phyloP scores from a whole-genome alignment of 31 red algal species.

The Asparagopsis taxiformis region DNA sequence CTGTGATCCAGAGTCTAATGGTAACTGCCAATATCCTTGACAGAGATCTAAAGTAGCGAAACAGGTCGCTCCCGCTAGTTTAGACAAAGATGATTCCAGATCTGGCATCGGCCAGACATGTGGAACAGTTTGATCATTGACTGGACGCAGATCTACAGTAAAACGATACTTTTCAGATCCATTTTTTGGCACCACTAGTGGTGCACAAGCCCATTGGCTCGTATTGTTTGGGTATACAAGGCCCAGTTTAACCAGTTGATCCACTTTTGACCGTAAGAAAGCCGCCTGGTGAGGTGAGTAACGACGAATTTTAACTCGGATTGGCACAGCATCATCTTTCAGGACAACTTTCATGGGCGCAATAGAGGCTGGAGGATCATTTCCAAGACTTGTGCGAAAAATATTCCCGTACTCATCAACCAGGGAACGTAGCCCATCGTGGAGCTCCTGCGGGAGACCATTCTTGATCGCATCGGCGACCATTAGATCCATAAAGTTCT shows the following conservation, averaged over 20 bases:
- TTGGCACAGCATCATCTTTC: conserved; percentile 2
- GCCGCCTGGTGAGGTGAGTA: conserved; percentile 10
- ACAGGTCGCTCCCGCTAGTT: not conserved
- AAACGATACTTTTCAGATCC: conserved; percentile 29
- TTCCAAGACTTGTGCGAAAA: conserved; percentile 7
- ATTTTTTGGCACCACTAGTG: conserved; percentile 30
- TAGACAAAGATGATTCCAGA: not conserved
- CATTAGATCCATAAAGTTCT: too few relatives aligned
- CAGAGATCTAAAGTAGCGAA: conserved; percentile 22
- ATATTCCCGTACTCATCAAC: conserved; percentile 2
- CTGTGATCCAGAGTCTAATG: not conserved
- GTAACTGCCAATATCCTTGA: conserved; percentile 22
- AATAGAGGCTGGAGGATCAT: conserved; percentile 12
- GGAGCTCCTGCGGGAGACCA: too few relatives aligned
- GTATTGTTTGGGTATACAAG: conserved; percentile 12
- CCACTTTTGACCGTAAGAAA: conserved; percentile 12
- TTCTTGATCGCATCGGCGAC: too few relatives aligned
- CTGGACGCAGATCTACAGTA: conserved; percentile 22
- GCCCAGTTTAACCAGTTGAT: conserved; percentile 16
- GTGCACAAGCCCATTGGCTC: conserved; percentile 23
- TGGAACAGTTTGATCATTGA: conserved; percentile 8
- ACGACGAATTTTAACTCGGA: conserved; percentile 12
- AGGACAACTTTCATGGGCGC: conserved; percentile 1
- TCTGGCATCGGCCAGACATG: conserved; percentile 27
- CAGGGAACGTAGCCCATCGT: too few relatives aligned